Conservation (phyloP, 192 early-diverging fungal genomes). For the Gaertneriomyces sp. region DNA sequence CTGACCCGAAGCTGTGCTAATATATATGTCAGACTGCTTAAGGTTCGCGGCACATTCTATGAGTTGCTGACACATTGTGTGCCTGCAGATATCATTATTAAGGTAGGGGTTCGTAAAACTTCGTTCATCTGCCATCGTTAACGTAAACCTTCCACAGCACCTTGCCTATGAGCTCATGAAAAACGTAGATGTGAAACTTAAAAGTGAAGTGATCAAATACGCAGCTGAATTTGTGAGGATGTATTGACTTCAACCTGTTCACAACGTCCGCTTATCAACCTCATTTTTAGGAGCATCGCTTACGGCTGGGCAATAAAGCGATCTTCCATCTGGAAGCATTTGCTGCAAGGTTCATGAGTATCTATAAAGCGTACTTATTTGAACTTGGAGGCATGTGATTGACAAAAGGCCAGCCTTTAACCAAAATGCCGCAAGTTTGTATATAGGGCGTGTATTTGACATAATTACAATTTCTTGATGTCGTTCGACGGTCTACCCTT, state of each 20-base stretch:
- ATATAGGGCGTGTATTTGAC: too few relatives aligned
- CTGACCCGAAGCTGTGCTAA: background rate
- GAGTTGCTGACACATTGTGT: slow-evolving; percentile 90
- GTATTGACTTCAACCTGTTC: slow-evolving; percentile 1
- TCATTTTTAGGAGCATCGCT: slow-evolving; percentile 64
- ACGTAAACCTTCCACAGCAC: slow-evolving; percentile 28
- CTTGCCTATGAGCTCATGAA: slow-evolving; percentile 70
- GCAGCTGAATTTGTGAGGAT: slow-evolving; percentile 74
- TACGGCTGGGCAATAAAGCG: slow-evolving; percentile 80
- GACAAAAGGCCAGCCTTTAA: too few relatives aligned
- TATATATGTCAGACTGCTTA: slow-evolving; percentile 48
- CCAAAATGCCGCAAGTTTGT: too few relatives aligned
- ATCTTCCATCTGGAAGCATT: slow-evolving; percentile 97
- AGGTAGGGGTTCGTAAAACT: slow-evolving; percentile 37
- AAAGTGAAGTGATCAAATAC: slow-evolving; percentile 60
- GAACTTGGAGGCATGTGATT: slow-evolving; percentile 26
- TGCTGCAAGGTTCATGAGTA: slow-evolving; percentile 84
- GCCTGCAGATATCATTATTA: slow-evolving; percentile 74
- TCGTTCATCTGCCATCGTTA: slow-evolving; percentile 3
- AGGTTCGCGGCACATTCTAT: slow-evolving; percentile 74
- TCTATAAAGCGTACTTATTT: slow-evolving; percentile 76
- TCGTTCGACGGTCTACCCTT: too few relatives aligned
- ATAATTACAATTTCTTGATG: too few relatives aligned
- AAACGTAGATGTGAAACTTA: slow-evolving; percentile 59
- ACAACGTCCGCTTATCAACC: background rate